Conservation (phyloP, 2,329 filamentous ascomycete genomes). For the Colletotrichum falcatum region DNA sequence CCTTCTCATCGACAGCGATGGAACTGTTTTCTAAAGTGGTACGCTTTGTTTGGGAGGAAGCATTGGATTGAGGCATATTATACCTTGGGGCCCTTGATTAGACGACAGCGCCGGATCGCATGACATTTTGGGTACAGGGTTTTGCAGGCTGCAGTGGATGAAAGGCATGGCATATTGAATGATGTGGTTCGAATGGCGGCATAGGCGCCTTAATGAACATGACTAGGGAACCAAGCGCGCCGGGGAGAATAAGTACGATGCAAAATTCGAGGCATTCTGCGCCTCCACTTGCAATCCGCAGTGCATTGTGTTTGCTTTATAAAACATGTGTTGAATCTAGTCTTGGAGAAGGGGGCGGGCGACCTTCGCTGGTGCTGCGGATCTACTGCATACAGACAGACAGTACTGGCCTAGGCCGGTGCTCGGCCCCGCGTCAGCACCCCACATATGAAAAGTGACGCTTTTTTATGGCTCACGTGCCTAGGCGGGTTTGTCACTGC, state of each 20-base stretch:
- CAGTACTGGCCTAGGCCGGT: neutral
- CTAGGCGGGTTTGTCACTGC: neutral
- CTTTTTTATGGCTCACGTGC: conserved; percentile 16
- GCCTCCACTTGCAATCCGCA: conserved; percentile 6
- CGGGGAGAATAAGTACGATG: conserved; percentile 19
- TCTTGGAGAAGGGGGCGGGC: too few species aligned
- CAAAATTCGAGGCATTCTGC: conserved; percentile 9
- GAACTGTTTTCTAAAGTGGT: conserved; percentile 85
- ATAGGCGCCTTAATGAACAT: conserved; percentile 36
- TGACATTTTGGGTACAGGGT: neutral
- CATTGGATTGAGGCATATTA: conserved; percentile 38
- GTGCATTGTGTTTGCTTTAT: neutral
- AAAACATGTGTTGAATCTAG: neutral
- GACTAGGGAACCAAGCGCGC: conserved; percentile 13
- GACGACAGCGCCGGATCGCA: conserved; percentile 15
- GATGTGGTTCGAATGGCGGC: conserved; percentile 15
- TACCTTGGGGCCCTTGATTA: conserved; percentile 36
- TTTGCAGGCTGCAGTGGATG: conserved; percentile 20
- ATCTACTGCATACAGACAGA: too few species aligned
- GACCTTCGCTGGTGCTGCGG: neutral
- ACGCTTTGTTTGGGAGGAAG: conserved; percentile 17
- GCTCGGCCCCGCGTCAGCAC: conserved; percentile 16
- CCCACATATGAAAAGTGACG: neutral
- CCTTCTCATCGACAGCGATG: conserved; percentile 95
- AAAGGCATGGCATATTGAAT: conserved; percentile 11